Conservation (phyloP, 2,329 filamentous ascomycete species). For the Fusarium dimerum region DNA sequence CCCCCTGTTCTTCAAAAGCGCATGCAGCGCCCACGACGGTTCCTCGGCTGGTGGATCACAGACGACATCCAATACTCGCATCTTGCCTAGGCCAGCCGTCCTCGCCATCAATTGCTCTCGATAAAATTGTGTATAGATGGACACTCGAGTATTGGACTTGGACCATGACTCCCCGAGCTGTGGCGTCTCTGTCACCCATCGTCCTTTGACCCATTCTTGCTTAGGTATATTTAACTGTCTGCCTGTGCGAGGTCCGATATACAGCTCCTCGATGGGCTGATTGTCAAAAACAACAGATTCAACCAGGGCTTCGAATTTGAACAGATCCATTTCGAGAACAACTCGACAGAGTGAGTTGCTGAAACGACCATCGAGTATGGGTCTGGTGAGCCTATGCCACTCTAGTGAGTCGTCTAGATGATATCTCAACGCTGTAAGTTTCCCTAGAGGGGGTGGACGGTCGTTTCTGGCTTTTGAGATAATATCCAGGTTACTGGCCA, state of each 20-base stretch:
- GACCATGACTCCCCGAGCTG: not conserved
- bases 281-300: not conserved
- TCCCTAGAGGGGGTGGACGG: not conserved
- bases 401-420: not conserved
- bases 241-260: conserved; percentile 1
- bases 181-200: conserved; percentile 2
- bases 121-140: not conserved
- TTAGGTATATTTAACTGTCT: not conserved
- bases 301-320: not conserved
- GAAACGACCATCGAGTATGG: not conserved
- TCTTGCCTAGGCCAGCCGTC: conserved; percentile 1
- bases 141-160: not conserved
- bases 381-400: not conserved
- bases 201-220: conserved; percentile 5
- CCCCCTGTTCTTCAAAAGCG: conserved; percentile 4
- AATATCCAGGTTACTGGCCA: not conserved
- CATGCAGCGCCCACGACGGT: conserved; percentile 4
- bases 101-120: not conserved
- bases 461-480: not conserved
- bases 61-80: conserved; percentile 5
- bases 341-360: not conserved
- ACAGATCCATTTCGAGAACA: not conserved
- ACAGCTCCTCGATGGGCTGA: conserved; percentile 4
- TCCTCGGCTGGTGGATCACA: not conserved
- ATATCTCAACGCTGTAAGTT: not conserved